These are phyloP conservation scores for Apiotrichum brassicae DNA, from an alignment of 1,284 basidiomycete species.

Conservation along the genomic window DNA sequence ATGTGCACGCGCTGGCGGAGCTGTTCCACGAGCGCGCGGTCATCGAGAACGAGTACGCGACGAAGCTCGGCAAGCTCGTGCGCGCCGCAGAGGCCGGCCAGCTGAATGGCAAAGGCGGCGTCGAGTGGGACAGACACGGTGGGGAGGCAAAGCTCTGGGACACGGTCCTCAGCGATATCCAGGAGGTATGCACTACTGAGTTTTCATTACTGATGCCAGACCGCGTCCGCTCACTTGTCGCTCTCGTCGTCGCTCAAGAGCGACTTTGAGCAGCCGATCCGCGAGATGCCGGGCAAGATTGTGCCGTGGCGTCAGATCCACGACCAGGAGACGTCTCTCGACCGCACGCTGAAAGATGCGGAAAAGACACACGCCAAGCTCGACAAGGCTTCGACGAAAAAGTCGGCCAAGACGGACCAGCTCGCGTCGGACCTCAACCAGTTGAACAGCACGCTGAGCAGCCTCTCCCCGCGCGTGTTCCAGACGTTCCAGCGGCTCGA, in stretches of 20 bases:
- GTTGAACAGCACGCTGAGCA: slow-evolving; percentile 28
- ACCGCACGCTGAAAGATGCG: slow-evolving; percentile 43
- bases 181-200: slow-evolving; percentile 31
- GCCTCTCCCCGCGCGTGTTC: slow-evolving; percentile 40
- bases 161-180: slow-evolving; percentile 36
- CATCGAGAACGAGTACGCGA: slow-evolving; percentile 50
- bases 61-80: slow-evolving; percentile 49
- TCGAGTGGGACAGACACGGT: slow-evolving; percentile 34
- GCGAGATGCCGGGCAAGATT: slow-evolving; percentile 40
- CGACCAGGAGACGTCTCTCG: slow-evolving; percentile 40
- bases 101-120: slow-evolving; percentile 30
- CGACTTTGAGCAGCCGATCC: slow-evolving; percentile 40
- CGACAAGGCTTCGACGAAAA: slow-evolving; percentile 42
- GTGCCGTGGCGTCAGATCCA: slow-evolving; percentile 35
- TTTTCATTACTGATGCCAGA: slow-evolving; percentile 17
- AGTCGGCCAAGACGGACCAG: slow-evolving; percentile 28
- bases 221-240: slow-evolving; percentile 37
- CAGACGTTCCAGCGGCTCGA: slow-evolving; percentile 43
- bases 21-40: slow-evolving; percentile 50
- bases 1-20: slow-evolving; percentile 46
- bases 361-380: slow-evolving; percentile 41
- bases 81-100: slow-evolving; percentile 39
- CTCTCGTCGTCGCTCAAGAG: slow-evolving; percentile 30
- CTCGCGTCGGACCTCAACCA: slow-evolving; percentile 33
- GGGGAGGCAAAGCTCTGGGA: slow-evolving; percentile 41